Percentiles rank a stretch among this genome's conserved stretches.
These are phyloP conservation scores for Zoysia pacifica DNA, from an alignment of 176 grass and related monocot species.

Conservation along the genomic window DNA sequence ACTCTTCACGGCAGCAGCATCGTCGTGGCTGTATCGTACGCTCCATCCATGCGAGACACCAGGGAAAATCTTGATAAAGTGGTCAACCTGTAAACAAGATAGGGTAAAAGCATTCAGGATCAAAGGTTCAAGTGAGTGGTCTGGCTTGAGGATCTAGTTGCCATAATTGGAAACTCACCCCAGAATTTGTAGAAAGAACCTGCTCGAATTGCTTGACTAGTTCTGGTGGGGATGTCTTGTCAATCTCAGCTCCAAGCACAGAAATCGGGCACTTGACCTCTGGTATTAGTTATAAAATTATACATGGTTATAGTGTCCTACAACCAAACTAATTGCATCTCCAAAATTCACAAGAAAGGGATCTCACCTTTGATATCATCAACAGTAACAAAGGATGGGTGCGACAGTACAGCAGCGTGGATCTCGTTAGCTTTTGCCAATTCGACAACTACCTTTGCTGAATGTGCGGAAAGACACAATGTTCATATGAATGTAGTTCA, in stretches of 20 bases:
- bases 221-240: conserved; percentile 55
- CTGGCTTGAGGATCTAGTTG: background rate
- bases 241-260: conserved; percentile 75
- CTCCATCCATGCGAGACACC: conserved; percentile 68
- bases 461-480: background rate
- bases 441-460: conserved; percentile 81
- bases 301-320: background rate
- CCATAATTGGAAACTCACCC: conserved; percentile 46
- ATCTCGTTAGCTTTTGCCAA: conserved; percentile 70
- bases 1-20: conserved; percentile 46
- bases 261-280: conserved; percentile 67
- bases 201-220: conserved; percentile 70
- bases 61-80: conserved; percentile 51
- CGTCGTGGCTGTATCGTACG: conserved; percentile 50
- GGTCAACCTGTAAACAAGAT: background rate
- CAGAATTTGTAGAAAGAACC: conserved; percentile 51
- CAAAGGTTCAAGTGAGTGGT: background rate
- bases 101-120: background rate
- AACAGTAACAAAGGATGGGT: conserved; percentile 65
- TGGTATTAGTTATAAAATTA: conserved; percentile 27
- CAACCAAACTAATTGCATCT: conserved; percentile 2
- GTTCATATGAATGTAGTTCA: conserved; percentile 3
- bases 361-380: conserved; percentile 72
- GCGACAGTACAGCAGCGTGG: conserved; percentile 65
- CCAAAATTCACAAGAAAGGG: conserved; percentile 16